These are phyloP conservation scores for Fusarium sp. DNA, from an alignment of 2,329 filamentous ascomycete genomes.

Conservation along the genomic window DNA sequence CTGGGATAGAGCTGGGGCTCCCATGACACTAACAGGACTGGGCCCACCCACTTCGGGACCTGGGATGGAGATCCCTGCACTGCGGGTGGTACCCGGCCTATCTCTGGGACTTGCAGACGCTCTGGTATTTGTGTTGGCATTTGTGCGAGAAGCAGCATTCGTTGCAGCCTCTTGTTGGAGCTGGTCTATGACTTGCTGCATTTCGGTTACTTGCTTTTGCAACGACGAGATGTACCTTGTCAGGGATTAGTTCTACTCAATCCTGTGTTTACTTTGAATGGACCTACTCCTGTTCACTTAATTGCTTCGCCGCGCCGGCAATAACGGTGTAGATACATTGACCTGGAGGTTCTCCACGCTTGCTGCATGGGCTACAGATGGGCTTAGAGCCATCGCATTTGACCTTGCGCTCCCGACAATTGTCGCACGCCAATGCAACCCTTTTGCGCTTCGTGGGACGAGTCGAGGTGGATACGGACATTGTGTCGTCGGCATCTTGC, in stretches of 20 bases:
- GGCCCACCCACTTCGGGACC: neutral
- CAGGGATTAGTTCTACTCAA: neutral
- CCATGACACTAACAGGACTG: conserved; percentile 19
- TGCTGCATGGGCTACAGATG: conserved; percentile 2
- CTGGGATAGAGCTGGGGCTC: neutral
- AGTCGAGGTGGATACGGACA: neutral
- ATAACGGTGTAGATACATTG: neutral
- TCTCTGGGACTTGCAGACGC: neutral
- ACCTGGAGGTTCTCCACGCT: neutral
- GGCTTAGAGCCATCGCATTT: conserved; percentile 15
- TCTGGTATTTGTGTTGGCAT: neutral
- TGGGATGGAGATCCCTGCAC: neutral
- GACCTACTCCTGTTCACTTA: conserved; percentile 7
- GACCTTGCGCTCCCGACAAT: conserved; percentile 13
- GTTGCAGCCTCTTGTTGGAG: neutral
- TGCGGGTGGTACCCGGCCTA: no score
- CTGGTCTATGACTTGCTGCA: conserved; percentile 8
- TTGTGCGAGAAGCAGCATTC: neutral
- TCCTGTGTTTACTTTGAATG: no score
- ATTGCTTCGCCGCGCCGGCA: neutral
- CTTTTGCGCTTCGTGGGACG: neutral
- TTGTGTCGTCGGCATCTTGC: neutral
- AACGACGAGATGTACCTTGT: neutral
- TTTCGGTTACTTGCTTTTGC: conserved; percentile 6
- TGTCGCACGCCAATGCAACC: conserved; percentile 18